Conservation (phyloP, 2,329 filamentous ascomycete genomes). For the Penicillium thymicola region DNA sequence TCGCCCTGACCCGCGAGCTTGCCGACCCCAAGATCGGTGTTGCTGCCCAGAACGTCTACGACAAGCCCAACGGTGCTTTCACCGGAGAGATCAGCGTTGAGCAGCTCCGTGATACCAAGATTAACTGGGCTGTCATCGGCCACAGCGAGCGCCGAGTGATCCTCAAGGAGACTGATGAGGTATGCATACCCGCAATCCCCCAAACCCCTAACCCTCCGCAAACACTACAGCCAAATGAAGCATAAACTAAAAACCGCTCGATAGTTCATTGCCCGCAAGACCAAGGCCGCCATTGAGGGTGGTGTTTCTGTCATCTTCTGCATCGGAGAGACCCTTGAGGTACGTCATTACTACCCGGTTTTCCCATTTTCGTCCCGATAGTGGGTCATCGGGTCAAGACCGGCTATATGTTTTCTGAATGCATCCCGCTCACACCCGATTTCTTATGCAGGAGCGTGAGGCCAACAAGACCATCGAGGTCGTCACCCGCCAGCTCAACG, state of each 20-base stretch:
- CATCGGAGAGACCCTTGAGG: slow-evolving; percentile 89
- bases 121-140: slow-evolving; percentile 87
- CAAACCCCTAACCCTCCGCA: not conserved
- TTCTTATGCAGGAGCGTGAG: slow-evolving; percentile 65
- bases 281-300: slow-evolving; percentile 84
- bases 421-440: slow-evolving; percentile 26
- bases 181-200: slow-evolving; percentile 26
- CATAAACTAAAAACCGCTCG: not conserved
- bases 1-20: slow-evolving; percentile 77
- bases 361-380: slow-evolving; percentile 17
- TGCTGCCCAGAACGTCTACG: slow-evolving; percentile 93
- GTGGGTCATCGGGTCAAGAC: slow-evolving; percentile 19
- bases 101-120: slow-evolving; percentile 83
- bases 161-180: slow-evolving; percentile 76
- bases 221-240: not conserved
- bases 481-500: slow-evolving; percentile 73
- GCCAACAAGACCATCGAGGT: slow-evolving; percentile 73
- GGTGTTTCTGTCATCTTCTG: slow-evolving; percentile 92
- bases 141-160: slow-evolving; percentile 94
- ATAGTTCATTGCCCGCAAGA: slow-evolving; percentile 81
- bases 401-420: slow-evolving; percentile 10
- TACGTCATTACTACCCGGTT: slow-evolving; percentile 30
- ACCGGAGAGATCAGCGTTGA: slow-evolving; percentile 93
- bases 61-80: slow-evolving; percentile 95
- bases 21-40: slow-evolving; percentile 75